Base-by-base conservation (phyloP, 257 asterid species). In the Anisodus tanguticus region DNA sequence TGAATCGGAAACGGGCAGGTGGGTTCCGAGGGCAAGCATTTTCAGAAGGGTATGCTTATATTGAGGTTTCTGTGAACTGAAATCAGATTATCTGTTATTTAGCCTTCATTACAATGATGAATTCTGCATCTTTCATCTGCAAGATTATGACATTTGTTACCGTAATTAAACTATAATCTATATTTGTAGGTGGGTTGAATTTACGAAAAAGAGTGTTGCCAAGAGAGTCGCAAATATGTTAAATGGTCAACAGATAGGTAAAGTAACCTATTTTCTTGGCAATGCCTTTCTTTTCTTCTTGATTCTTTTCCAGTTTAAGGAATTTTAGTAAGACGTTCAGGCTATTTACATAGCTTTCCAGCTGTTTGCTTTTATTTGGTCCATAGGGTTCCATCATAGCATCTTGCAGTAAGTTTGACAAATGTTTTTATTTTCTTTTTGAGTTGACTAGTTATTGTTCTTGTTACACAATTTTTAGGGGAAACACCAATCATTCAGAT, bases 171-270 rank as follows among this genome's bases (percentile, higher is more conserved):
- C 39, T 51, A 26, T 26, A 80, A 59, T 80, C 70, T 67, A 45
- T 85, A 80, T 80, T 17, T 88, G 88, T 90, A 96, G 97, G 90
- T 93, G 99, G 99, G 97, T 93, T 72, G 99, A 96, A 90, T 96
- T 93, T 84, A 84, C 88, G 0, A 88, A 95, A 84, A 97, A 93
- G 90, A 88, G 93, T 83, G 93, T 93, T 80, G 98, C 99, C 70
- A 96, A 95, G 89, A 90, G 97, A 86, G 94, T 95, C 26, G 96
- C 98, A 9, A 85, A 70, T 67, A 93, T 91, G 93, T 88, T 97
- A 77, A 97, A 95, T 53, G 97, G 99, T 17, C 95, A 97, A 86
- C 95, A 92, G 58, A 88, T 92, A 49, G 98, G 98, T 94, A 92
- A 15, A 12, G 26, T 74, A 51, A 76, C 60, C 0, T 70, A 17